These are phyloP conservation scores for Termitomyces sp. DNA, from an alignment of 768 basidiomycete genomes.

Conservation along the genomic window DNA sequence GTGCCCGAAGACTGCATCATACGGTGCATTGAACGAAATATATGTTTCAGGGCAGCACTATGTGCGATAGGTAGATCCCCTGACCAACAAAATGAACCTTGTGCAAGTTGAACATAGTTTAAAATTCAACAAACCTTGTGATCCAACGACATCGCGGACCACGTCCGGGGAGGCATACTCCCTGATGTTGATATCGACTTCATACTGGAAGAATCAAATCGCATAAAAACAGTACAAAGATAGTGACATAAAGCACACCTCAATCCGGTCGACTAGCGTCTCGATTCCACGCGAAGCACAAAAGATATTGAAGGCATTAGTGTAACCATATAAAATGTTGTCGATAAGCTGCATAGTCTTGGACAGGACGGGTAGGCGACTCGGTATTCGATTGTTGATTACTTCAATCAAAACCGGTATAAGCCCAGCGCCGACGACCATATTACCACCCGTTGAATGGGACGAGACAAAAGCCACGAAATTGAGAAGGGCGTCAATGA, in stretches of 20 bases:
- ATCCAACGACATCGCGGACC: constrained; percentile 39
- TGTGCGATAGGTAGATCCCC: constrained; percentile 72
- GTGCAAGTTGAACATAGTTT: not conserved
- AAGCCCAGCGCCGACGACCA: constrained; percentile 93
- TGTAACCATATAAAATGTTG: constrained; percentile 84
- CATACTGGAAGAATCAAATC: constrained; percentile 37
- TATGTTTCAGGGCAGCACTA: constrained; percentile 81
- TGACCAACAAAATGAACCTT: constrained; percentile 17
- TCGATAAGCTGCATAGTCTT: constrained; percentile 92
- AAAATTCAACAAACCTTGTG: constrained; percentile 39
- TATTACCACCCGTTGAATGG: constrained; percentile 79
- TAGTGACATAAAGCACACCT: constrained; percentile 45
- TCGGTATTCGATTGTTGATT: constrained; percentile 69
- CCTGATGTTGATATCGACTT: constrained; percentile 60
- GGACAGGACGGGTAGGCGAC: constrained; percentile 70
- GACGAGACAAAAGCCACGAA: constrained; percentile 87
- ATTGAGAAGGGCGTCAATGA: constrained; percentile 78
- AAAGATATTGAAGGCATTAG: constrained; percentile 84
- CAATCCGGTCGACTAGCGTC: constrained; percentile 78
- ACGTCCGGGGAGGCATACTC: constrained; percentile 41
- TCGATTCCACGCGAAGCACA: constrained; percentile 81
- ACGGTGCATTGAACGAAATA: constrained; percentile 87
- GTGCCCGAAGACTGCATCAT: constrained; percentile 97
- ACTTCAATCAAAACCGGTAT: constrained; percentile 87
- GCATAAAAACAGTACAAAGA: constrained; percentile 10